Base-by-base conservation (phyloP, 2,329 filamentous ascomycete species). In the Mollisiaceae sp. region DNA sequence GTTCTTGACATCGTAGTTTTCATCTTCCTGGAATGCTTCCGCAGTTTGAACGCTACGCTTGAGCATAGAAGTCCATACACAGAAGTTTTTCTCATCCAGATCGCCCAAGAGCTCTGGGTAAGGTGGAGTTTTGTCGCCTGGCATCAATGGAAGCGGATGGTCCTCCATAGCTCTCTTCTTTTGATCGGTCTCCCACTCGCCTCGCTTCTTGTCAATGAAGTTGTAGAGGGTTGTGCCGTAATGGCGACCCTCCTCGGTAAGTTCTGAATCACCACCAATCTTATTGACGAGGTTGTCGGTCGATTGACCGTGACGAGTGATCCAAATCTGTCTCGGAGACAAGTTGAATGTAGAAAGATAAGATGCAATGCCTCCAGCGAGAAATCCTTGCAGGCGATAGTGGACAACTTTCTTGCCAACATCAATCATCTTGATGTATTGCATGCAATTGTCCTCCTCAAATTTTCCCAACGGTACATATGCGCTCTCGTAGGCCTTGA, bases 31-130 rank as follows among this genome's bases (percentile, higher is more conserved):
- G 77, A 98, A 99, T 77, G 91, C 91, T 69, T 95, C 89, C 0
- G 91, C 93, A 0, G 94, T 96, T 75, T 97, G 89, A 59, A 95
- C 89, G 66, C 92, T 93, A 69, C 95, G 91, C 76, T 91, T 90
- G 69, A 99, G 86, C 94, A 98, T 98, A 2, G 92, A 97, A 0
- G 94, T 97, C 95, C 95, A 99, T 18, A 99, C 92, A 77, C 95
- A 99, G 76, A 97, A 98, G 76, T 93, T 93, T 81, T 97, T 97
- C 74, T 91, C 86, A 36, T 91, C 86, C 36, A 89, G 81, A 58
- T 90, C 89, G 59, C 84, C 84, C 67, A 87, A 85, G 71, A 90
- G 89, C 75, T 97, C 92, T 0, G 95, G 95, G 74, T 99, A 98
- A 0, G 95, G 95, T 4, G 95, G 95, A 0, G 95, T 98, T 70